These are phyloP conservation scores for Takashimella koratensis DNA, from an alignment of 1,284 basidiomycete species.

Conservation along the genomic window DNA sequence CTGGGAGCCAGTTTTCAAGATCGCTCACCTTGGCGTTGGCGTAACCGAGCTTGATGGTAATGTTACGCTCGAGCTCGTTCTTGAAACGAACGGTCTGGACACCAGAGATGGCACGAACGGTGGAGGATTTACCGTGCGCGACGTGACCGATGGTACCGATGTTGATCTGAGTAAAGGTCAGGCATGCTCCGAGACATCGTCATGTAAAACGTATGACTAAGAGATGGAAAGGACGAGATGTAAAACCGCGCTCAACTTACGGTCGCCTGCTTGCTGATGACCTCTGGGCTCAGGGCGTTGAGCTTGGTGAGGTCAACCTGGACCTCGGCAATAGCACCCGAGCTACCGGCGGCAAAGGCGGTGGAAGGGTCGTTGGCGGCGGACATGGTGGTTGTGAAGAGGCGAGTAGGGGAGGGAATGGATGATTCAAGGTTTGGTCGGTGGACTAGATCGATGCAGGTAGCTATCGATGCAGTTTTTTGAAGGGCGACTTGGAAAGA, in stretches of 20 bases:
- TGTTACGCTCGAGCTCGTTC: slow-evolving; percentile 96
- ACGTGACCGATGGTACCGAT: slow-evolving; percentile 84
- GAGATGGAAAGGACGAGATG: neutral
- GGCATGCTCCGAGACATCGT: too few relatives aligned
- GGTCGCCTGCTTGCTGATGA: slow-evolving; percentile 93
- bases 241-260: slow-evolving; percentile 31
- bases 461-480: too few relatives aligned
- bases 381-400: slow-evolving; percentile 12
- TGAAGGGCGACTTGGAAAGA: too few relatives aligned
- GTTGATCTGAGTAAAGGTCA: slow-evolving; percentile 45
- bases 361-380: slow-evolving; percentile 37
- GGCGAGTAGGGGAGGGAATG: neutral
- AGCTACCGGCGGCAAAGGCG: slow-evolving; percentile 17
- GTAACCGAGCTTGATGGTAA: slow-evolving; percentile 98
- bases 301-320: slow-evolving; percentile 75
- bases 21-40: slow-evolving; percentile 88
- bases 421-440: too few relatives aligned
- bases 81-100: slow-evolving; percentile 99
- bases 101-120: slow-evolving; percentile 99
- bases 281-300: slow-evolving; percentile 88
- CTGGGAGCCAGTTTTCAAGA: neutral
- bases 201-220: neutral
- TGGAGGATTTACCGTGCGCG: slow-evolving; percentile 98
- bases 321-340: slow-evolving; percentile 43
- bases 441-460: neutral